Conservation (phyloP, 2,329 filamentous ascomycete genomes). For the Diaporthe sp. region DNA sequence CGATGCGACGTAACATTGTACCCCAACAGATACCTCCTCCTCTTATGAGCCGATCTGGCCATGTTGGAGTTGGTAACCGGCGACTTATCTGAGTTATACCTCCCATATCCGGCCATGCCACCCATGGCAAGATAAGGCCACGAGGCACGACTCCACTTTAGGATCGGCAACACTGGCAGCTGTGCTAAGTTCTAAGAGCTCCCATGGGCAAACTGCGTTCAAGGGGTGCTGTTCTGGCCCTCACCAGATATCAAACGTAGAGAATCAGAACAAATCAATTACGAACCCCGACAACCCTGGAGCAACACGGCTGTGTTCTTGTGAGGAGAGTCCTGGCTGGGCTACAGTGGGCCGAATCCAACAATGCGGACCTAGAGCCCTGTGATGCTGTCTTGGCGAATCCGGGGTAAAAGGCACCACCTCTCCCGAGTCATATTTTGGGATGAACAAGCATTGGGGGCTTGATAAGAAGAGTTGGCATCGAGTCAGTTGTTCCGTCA, state of each 20-base stretch:
- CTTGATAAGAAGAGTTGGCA: neutral
- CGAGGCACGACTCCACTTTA: slow-evolving; percentile 22
- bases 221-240: neutral
- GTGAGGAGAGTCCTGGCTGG: neutral
- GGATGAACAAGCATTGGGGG: neutral
- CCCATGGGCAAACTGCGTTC: neutral
- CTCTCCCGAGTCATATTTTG: neutral
- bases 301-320: neutral
- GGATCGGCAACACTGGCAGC: slow-evolving; percentile 1
- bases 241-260: neutral
- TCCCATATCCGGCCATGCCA: slow-evolving; percentile 24
- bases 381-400: slow-evolving; percentile 6
- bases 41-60: neutral
- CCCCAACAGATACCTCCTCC: neutral
- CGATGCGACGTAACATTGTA: slow-evolving; percentile 33
- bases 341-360: neutral
- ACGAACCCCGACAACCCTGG: neutral
- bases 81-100: slow-evolving; percentile 30
- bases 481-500: neutral
- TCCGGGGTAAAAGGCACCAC: neutral
- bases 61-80: slow-evolving; percentile 3
- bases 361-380: neutral
- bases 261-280: no score
- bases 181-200: neutral
- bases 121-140: slow-evolving; percentile 32